Percentiles rank a stretch among this genome's conserved stretches.
Conservation (phyloP, 305 asterid genomes). For the Fraxinus baroniana region DNA sequence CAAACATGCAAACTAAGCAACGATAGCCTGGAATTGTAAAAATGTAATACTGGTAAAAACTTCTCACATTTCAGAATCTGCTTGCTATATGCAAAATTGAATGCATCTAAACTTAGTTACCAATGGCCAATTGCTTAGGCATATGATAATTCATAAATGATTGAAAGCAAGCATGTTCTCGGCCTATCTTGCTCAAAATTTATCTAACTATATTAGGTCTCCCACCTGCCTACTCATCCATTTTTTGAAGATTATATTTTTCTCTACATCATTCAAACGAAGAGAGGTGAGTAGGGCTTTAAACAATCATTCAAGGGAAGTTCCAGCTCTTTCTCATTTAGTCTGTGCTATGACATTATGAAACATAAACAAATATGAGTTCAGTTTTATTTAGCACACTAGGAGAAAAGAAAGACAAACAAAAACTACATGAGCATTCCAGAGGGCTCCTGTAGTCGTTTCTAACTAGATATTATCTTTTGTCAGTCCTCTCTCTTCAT, state of each 20-base stretch:
- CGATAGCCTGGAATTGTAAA: neutral
- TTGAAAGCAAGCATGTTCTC: neutral
- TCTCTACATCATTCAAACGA: neutral
- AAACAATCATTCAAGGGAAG: neutral
- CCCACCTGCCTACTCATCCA: neutral
- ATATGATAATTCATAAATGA: neutral
- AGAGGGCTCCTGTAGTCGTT: neutral
- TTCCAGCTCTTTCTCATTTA: neutral
- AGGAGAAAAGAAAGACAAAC: neutral
- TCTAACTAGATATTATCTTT: neutral
- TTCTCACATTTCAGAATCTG: neutral
- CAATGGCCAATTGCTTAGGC: neutral
- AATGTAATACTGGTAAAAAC: neutral
- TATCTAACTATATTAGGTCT: neutral
- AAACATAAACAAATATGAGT: neutral
- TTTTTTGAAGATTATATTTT: neutral
- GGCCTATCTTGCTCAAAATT: neutral
- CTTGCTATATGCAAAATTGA: neutral
- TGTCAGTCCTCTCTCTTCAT: neutral
- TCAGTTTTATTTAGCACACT: neutral
- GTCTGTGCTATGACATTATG: neutral
- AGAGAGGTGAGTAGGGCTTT: neutral
- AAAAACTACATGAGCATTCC: neutral
- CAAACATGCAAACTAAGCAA: neutral
- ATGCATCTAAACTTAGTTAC: neutral